Base-by-base conservation (phyloP, 805 yeast genomes). In the Osmozyma mogii region DNA sequence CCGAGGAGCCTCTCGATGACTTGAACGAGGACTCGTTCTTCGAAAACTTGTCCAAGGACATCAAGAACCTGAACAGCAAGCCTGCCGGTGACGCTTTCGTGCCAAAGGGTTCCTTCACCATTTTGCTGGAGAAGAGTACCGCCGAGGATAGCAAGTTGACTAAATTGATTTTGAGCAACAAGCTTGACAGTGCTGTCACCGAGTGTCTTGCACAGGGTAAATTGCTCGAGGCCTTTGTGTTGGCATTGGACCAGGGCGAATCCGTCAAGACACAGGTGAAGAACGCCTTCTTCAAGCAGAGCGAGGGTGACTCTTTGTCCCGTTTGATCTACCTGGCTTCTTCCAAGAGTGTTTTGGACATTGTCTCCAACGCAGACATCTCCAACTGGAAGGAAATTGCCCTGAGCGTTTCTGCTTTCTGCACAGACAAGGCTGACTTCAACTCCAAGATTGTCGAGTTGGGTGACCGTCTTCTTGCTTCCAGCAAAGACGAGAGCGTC, bases 301-400 rank as follows among this genome's bases (percentile, higher is more conserved):
- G 70, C 38, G 75, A 74, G 13, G 40, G 45, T 9, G 61, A 75
- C 22, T 57, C 78, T 3, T 65, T 84, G 34, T 70, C 95, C 3
- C 79, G 98, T 47, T 64, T 85, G 10, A 62, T 94, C 32, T 78
- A 77, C 56, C 72, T 77, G 29, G 70, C 76, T 9, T 65, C 84
- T 1, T 63, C 71, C 17, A 61, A 62, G 20, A 61, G 73, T 40
- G 70, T 65, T 30, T 57, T 63, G 17, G 97, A 89, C 51, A 52
- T 92, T 37, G 92, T 87, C 17, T 67, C 70, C 26, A 78, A 88
- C 49, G 81, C 83, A 17, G 81, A 83, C 47, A 75, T 88, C 22
- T 45, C 66, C 4, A 77, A 83, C 41, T 92, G 98, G 98, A 80
- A 75, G 44, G 78, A 77, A 24, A 75, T 83, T 42, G 84, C 87